Conservation (phyloP, 2,329 filamentous ascomycete genomes). For the Bretziella fagacearum region DNA sequence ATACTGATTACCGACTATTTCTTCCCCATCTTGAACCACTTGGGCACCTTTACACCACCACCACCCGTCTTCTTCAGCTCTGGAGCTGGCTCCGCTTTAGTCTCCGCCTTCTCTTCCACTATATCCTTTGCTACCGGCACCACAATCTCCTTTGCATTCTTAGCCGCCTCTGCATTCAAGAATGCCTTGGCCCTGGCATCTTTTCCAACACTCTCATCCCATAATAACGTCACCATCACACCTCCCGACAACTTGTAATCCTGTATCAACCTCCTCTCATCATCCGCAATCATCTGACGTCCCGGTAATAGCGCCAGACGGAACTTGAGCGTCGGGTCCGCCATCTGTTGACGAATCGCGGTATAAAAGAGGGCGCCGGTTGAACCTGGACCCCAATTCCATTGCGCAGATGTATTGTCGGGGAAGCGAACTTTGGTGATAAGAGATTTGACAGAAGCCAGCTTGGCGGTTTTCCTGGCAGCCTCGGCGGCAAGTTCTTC, state of each 20-base stretch:
- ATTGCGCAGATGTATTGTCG: conserved; percentile 63
- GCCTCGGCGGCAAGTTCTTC: conserved; percentile 59
- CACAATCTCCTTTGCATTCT: conserved; percentile 48
- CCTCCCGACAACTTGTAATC: conserved; percentile 47
- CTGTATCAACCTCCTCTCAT: conserved; percentile 43
- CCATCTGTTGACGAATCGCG: conserved; percentile 57
- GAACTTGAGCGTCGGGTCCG: conserved; percentile 48
- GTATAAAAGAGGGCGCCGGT: conserved; percentile 57
- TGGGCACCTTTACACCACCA: too few species aligned
- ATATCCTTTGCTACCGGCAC: conserved; percentile 34
- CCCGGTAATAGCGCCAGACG: conserved; percentile 47
- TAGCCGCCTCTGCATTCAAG: conserved; percentile 39
- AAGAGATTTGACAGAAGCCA: conserved; percentile 50
- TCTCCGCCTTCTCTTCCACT: conserved; percentile 23
- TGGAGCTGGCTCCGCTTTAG: conserved; percentile 17
- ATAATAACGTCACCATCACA: conserved; percentile 60
- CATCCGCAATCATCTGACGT: conserved; percentile 32
- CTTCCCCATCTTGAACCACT: conserved; percentile 59
- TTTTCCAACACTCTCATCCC: conserved; percentile 46
- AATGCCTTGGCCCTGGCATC: conserved; percentile 39
- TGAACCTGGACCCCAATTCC: conserved; percentile 49
- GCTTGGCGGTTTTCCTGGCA: conserved; percentile 44
- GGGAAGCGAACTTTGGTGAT: conserved; percentile 73
- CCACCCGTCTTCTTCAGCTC: conserved; percentile 21
- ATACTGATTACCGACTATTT: conserved; percentile 30